Base-by-base conservation (phyloP, 2,329 filamentous ascomycete species). In the Tricladium varicosporioides region DNA sequence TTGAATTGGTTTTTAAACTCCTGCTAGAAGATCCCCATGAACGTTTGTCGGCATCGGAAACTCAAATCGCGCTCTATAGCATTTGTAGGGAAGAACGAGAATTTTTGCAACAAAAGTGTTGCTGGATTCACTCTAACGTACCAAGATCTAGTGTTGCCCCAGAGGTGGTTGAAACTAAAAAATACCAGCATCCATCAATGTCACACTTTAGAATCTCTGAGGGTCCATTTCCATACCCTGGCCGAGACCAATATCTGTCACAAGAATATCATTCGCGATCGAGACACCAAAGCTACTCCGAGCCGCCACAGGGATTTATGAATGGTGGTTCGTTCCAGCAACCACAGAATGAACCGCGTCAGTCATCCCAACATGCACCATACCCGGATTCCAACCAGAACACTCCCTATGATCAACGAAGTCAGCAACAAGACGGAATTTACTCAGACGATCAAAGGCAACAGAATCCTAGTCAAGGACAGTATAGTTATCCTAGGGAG, bases 1-100 rank as follows among this genome's bases (percentile, higher is more conserved):
- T 52, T 5, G 48, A 27, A 18, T 11, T 56, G 14, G 27, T 48
- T 31, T 48, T 18, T 22, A 44, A 54, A 18, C 32, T 54, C 18
- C 53, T 54, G 27, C 27, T 47, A 2, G 42, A 46, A 13, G 11
- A 5, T 11, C 51, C 51, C 19, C 10, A 10, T 4, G 11, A 44
- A 11, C 42, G 53, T 5, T 16, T 54, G 2, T 19, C 27, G 19
- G 53, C 53, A 5, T 19, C 19, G 10, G 45, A 49, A 5, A 40
- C 46, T 5, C 18, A 31, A 16, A 19, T 16, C 3, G 33, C 49
- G 46, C 43, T 53, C 16, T 3, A 53, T 19, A n/a, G 18, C 27
- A 53, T 53, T 15, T 14, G 22, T 11, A 10, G 15, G 22, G n/a
- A 47, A n/a, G 44, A 52, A 19, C 2, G 11, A 31, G 33, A 9